A percentile compares a stretch with the other conserved stretches of the same genome.
Evolutionary conservation across 257 asterid genomes (phyloP).

Genomic region (Solanum microdontum): DNA sequence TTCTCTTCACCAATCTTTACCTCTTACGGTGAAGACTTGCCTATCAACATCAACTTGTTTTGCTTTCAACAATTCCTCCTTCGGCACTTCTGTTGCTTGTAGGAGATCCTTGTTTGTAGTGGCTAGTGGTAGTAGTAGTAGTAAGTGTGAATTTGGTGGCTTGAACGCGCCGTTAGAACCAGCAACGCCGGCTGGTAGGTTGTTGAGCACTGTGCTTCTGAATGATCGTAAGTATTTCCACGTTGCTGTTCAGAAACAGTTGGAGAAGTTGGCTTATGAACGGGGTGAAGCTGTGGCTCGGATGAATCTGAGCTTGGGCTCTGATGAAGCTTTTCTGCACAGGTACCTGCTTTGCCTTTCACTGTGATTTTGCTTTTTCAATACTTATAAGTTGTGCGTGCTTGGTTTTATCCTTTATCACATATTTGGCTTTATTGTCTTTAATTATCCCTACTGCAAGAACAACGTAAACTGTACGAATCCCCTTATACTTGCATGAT

Average conservation of each 20-base stretch:
- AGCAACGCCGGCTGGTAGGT: conserved; percentile 51
- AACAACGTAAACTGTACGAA: neutral
- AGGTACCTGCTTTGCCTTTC: conserved; percentile 31
- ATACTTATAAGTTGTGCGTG: neutral
- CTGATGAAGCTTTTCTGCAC: conserved; percentile 69
- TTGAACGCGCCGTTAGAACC: conserved; percentile 68
- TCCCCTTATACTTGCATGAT: neutral
- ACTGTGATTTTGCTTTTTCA: neutral
- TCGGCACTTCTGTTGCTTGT: conserved; percentile 8
- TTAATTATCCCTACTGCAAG: neutral
- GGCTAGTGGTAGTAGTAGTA: conserved; percentile 11
- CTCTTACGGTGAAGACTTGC: neutral
- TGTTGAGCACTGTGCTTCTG: conserved; percentile 41
- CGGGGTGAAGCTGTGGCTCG: conserved; percentile 52
- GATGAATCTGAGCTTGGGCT: conserved; percentile 41
- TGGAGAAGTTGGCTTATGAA: conserved; percentile 43
- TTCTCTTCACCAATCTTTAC: conserved; percentile 10
- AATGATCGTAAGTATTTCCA: conserved; percentile 45
- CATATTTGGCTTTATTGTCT: neutral
- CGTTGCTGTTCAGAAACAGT: conserved; percentile 34
- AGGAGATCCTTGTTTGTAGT: conserved; percentile 19
- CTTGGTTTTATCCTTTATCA: neutral
- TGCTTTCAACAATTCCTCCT: neutral
- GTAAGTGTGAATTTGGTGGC: conserved; percentile 43
- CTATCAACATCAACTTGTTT: conserved; percentile 6